These are phyloP conservation scores for Phaseolus coccineus DNA, from an alignment of 331 rosid species.

Conservation along the genomic window DNA sequence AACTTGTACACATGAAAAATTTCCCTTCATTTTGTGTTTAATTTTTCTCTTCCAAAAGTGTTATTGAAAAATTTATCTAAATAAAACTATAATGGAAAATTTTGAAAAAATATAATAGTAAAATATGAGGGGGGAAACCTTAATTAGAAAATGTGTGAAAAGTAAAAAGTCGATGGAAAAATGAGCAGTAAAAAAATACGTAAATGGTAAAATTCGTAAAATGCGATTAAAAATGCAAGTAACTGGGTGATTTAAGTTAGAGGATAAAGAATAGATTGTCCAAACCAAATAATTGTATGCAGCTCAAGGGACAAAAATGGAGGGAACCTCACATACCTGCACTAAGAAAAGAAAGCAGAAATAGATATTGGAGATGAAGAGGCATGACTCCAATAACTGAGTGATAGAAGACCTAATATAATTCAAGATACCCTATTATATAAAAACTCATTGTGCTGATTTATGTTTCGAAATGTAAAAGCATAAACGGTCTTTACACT, in stretches of 20 bases:
- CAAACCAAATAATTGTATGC: background rate
- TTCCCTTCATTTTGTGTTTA: too few relatives aligned
- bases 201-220: background rate
- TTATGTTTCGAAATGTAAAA: slow-evolving; percentile 22
- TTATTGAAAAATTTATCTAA: too few relatives aligned
- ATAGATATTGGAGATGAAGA: background rate
- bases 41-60: too few relatives aligned
- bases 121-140: too few relatives aligned
- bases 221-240: background rate
- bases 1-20: too few relatives aligned
- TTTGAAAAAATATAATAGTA: too few relatives aligned
- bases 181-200: too few relatives aligned
- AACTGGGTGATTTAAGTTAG: background rate
- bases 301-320: background rate
- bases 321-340: background rate
- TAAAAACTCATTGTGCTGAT: slow-evolving; percentile 29
- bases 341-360: background rate
- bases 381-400: background rate
- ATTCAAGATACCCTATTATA: background rate
- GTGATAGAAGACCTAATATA: background rate
- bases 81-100: too few relatives aligned
- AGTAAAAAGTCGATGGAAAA: too few relatives aligned
- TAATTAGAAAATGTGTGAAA: too few relatives aligned
- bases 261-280: background rate
- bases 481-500: slow-evolving; percentile 32